These are phyloP conservation scores for Talaromyces sp. DNA, from an alignment of 2,329 filamentous ascomycete species.

Conservation along the genomic window DNA sequence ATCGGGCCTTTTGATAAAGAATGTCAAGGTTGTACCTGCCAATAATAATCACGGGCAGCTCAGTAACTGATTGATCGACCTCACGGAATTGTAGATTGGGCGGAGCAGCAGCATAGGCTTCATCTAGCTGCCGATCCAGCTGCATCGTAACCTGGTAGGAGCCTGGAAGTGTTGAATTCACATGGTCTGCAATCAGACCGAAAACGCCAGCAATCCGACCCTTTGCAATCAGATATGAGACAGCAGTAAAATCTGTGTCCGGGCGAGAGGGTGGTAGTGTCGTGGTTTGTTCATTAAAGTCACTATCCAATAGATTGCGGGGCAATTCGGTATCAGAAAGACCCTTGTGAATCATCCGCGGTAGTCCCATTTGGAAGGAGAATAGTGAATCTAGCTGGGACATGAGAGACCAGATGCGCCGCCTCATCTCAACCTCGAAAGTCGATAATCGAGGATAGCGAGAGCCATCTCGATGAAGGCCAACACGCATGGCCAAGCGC, in stretches of 20 bases:
- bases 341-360: slow-evolving; percentile 57
- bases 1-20: slow-evolving; percentile 27
- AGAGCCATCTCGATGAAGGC: slow-evolving; percentile 57
- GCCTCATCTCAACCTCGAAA: slow-evolving; percentile 55
- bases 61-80: slow-evolving; percentile 25
- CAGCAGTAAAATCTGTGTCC: slow-evolving; percentile 16
- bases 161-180: background rate
- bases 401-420: slow-evolving; percentile 39
- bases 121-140: background rate
- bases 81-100: slow-evolving; percentile 25
- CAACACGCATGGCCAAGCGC: slow-evolving; percentile 57
- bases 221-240: background rate
- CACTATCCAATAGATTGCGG: slow-evolving; percentile 59
- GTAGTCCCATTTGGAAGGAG: slow-evolving; percentile 62
- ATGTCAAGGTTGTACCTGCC: slow-evolving; percentile 25
- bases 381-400: slow-evolving; percentile 59
- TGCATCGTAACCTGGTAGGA: background rate
- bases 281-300: slow-evolving; percentile 52
- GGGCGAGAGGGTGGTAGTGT: slow-evolving; percentile 55
- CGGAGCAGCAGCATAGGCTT: background rate
- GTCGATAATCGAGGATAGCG: slow-evolving; percentile 52
- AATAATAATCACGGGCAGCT: slow-evolving; percentile 27
- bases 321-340: slow-evolving; percentile 58
- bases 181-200: background rate
- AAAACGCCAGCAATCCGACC: background rate